Base-by-base conservation (phyloP, 106 monocot species). In the Iris macrosiphon region DNA sequence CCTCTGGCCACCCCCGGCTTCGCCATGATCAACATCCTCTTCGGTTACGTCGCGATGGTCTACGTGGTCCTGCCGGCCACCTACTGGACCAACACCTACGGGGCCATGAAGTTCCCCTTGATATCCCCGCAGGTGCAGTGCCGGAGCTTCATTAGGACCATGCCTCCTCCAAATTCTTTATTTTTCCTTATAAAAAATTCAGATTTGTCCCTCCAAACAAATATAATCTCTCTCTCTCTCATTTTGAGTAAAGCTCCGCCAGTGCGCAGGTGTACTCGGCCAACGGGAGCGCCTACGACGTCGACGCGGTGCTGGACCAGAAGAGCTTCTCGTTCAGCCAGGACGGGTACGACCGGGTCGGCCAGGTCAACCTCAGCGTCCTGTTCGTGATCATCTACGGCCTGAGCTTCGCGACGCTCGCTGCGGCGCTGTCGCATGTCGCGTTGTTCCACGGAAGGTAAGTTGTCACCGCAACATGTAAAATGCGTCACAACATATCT, bases 61-160 rank as follows among this genome's bases (percentile, higher is more conserved):
- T 81, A 77, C 17, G 26, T 87, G 2, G 4, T 87, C 6, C 2
- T 77, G 0, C 86, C 86, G 7, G 37, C 77, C 14, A 59, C 63
- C 4, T 87, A 87, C 46, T 77, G 74, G 81, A 60, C 47, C 26
- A 67, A 87, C 40, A 10, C 69, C 0, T 87, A 62, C 40, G 39
- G 64, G 3, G 77, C 86, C 8, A 81, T 64, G 60, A 65, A 39
- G 14, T 86, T 81, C 42, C 86, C 86, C 7, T 57, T 86, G 0
- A 29, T 73, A 35, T 65, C 74, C 1, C 31, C 62, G 3, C 27
- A 64, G 16, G 57, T n/a, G n/a, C n/a, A n/a, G n/a, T n/a, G n/a
- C n/a, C n/a, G n/a, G n/a, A n/a, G n/a, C n/a, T n/a, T n/a, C 20
- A 50, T 78, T 7, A 63, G 55, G 1, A 24, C 63, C 4, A 10